These are phyloP conservation scores for Ophiobolus disseminans DNA, from an alignment of 2,329 filamentous ascomycete genomes.

Conservation along the genomic window DNA sequence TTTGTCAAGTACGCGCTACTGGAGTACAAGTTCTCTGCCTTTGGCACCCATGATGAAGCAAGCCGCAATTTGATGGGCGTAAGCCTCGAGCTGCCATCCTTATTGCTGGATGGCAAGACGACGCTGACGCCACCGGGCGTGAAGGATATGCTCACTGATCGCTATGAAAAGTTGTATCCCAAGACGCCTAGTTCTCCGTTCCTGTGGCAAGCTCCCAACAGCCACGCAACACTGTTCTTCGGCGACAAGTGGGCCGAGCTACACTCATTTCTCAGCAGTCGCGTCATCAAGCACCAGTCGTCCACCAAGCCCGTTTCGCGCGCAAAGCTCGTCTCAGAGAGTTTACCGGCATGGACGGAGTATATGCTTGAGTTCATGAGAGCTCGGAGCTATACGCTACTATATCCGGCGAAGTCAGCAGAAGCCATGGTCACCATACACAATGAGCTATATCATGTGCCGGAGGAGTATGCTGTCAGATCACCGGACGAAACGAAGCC, in stretches of 20 bases:
- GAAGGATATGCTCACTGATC: conserved; percentile 46
- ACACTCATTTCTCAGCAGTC: conserved; percentile 76
- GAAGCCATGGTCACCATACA: conserved; percentile 74
- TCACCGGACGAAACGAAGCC: conserved; percentile 6
- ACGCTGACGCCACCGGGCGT: conserved; percentile 59
- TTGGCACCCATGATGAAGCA: conserved; percentile 54
- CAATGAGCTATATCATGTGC: conserved; percentile 73
- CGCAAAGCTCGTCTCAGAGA: conserved; percentile 64
- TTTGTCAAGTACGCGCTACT: conserved; percentile 82
- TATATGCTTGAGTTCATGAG: conserved; percentile 78
- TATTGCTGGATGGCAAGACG: conserved; percentile 66
- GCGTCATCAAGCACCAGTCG: conserved; percentile 54
- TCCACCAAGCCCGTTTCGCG: conserved; percentile 30
- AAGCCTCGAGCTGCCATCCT: conserved; percentile 76
- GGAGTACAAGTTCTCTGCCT: conserved; percentile 75
- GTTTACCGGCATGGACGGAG: conserved; percentile 78
- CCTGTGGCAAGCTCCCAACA: conserved; percentile 84
- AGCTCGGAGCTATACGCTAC: conserved; percentile 75
- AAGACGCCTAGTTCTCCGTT: conserved; percentile 64
- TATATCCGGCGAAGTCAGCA: conserved; percentile 72
- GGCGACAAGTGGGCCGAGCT: conserved; percentile 88
- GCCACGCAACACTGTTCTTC: conserved; percentile 81
- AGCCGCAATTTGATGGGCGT: conserved; percentile 73
- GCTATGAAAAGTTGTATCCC: conserved; percentile 33
- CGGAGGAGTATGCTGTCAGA: conserved; percentile 66